Evolutionary conservation across 139 green algal genomes (phyloP), one percentile per base, ranked within the genome.

Genomic region (Chlamydomonas applanata): DNA sequence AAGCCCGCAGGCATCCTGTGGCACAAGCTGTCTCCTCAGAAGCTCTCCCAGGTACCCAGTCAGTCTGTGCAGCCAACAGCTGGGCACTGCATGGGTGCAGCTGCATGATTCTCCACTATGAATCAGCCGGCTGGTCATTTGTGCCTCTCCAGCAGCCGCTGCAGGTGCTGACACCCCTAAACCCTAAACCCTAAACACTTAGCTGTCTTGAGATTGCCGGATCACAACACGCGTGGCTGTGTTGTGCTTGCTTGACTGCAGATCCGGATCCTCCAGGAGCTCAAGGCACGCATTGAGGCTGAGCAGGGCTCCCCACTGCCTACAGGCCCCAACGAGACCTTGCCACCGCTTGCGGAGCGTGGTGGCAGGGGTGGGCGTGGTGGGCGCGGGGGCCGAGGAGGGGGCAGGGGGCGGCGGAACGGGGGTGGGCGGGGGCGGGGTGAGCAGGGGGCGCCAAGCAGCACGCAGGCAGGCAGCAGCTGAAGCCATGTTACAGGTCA

Each of bases 1-100:
- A 90, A 90, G 71, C 88, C 88, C 2, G 24, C 78, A 25, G 90
- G 90, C 68, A 93, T 95, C 72, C 73, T 94, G 59, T 94, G 90
- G 90, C 75, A 95, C 71, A 81, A 81, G 66, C 85, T 95, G 2
- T 80, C 45, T 27, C 75, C 80, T 5, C 65, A 85, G 59, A 85
- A 85, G 72, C 75, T 85, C 32, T 52, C 32, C 4, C 77, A 82
- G 76, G 65, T 72, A 20, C n/a, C n/a, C n/a, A n/a, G n/a, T n/a
- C n/a, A n/a, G n/a, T n/a, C n/a, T n/a, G n/a, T n/a, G n/a, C n/a
- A 36, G 65, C 4, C 53, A 11, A 11, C 7, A 7, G 40, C 40
- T 49, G 40, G 40, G 40, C 7, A 11, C 40, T 49, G 40, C 40
- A 7, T 49, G 40, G 7, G 11, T 49, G 40, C 40, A 49, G n/a